Evolutionary conservation across 352 stramenopile genomes (phyloP).

Genomic region (Phytopythium mirpurense): DNA sequence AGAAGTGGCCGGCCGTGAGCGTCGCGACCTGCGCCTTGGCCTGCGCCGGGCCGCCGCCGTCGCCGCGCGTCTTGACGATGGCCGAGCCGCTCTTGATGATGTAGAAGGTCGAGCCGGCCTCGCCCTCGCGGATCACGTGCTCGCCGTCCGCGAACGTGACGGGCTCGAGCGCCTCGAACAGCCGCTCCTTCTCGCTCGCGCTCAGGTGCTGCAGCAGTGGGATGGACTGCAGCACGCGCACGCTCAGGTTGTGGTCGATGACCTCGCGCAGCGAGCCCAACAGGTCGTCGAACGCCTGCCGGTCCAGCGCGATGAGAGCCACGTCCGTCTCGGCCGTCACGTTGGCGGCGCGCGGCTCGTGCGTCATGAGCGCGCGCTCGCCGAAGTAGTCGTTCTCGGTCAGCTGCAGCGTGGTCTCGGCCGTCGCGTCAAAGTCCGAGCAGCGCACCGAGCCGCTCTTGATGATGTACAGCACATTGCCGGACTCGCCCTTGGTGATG

Average conservation of each 20-base stretch:
- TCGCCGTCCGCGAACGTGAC: conserved; percentile 50
- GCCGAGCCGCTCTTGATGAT: conserved; percentile 76
- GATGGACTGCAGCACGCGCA: conserved; percentile 71
- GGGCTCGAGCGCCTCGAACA: conserved; percentile 50
- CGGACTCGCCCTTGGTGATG: conserved; percentile 76
- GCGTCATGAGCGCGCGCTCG: conserved; percentile 88
- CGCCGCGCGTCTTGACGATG: conserved; percentile 39
- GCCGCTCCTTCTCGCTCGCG: conserved; percentile 47
- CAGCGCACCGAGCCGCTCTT: conserved; percentile 63
- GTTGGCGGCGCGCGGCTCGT: conserved; percentile 86
- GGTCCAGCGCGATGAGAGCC: conserved; percentile 81
- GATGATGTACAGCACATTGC: conserved; percentile 86
- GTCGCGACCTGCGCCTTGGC: conserved; percentile 46
- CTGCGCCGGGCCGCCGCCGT: conserved; percentile 21
- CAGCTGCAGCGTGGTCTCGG: conserved; percentile 26
- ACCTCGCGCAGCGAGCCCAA: conserved; percentile 90
- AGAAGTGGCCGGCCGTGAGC: conserved; percentile 53
- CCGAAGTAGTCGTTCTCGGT: conserved; percentile 90
- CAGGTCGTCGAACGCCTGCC: conserved; percentile 92
- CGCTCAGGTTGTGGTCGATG: conserved; percentile 86
- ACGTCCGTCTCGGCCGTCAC: conserved; percentile 76
- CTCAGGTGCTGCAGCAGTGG: conserved; percentile 68
- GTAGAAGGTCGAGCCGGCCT: conserved; percentile 67
- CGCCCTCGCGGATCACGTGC: conserved; percentile 62
- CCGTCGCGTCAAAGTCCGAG: conserved; percentile 39